Evolutionary conservation across 2,329 filamentous ascomycete genomes (phyloP), one percentile per base, ranked within the genome.

Genomic region (Trichophyton schoenleinii): DNA sequence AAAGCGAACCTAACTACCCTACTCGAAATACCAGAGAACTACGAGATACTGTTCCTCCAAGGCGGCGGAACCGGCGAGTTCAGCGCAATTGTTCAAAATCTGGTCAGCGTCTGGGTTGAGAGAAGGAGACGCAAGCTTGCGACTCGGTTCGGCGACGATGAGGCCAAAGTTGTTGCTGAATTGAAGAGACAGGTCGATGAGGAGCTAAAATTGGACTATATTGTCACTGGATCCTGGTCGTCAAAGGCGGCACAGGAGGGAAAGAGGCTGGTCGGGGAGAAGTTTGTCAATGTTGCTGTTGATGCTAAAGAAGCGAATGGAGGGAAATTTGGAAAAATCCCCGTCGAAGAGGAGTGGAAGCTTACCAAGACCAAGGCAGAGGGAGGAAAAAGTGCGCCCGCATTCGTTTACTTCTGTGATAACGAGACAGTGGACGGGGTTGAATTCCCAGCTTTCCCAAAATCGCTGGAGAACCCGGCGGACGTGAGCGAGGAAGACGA

Each of bases 351-450:
- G 65, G 82, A 81, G 20, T 96, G 90, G 89, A 87, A 80, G 38
- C 80, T 94, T 62, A 83, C 80, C 15, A 73, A 77, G 6, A 87
- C 84, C 46, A 79, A 83, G 66, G 79, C 83, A 42, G 78, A 86
- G 8, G 74, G 73, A 44, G 74, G 75, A 31, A 74, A 75, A 61
- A 78, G 75, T 34, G 74, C 73, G 3, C 65, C 67, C 64, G 83
- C 90, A 0, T 80, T 95, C 68, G 87, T 92, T 1, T 97, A 96
- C 75, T 91, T 85, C 73, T 96, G 92, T 73, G 88, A 91, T 73
- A 97, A 97, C 68, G 91, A 97, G 79, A 96, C 90, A 0, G 74
- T 77, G 4, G 90, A 96, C 69, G 91, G 91, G 38, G 90, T 97
- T 18, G 92, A 97, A 71, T 96, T 95, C 67, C 89, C 87, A 4